Conservation (phyloP, 78 protist species). For the Chrysochromulina tobinii region DNA sequence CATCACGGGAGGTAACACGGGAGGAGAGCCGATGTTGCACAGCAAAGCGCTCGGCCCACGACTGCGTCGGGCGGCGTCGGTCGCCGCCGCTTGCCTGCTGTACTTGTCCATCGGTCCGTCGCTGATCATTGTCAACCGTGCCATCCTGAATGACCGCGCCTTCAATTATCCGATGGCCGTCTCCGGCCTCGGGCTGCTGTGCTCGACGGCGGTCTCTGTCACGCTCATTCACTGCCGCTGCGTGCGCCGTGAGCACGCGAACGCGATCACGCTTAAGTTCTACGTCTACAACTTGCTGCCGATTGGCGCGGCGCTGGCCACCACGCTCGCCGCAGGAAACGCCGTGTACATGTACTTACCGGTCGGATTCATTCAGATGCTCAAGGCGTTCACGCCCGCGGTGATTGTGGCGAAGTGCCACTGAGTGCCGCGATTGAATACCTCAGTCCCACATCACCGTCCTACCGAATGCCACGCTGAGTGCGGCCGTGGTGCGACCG, state of each 20-base stretch:
- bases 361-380: slow-evolving; percentile 47
- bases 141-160: background rate
- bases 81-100: background rate
- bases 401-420: background rate
- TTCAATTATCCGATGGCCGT: background rate
- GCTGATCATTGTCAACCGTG: background rate
- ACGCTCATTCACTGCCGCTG: background rate
- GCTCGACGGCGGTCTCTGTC: background rate
- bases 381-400: slow-evolving; percentile 31
- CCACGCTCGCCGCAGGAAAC: slow-evolving; percentile 16
- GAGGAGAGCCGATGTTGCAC: too few relatives aligned
- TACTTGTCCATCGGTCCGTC: background rate
- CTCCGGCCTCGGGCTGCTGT: background rate
- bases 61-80: too few relatives aligned
- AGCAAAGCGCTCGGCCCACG: too few relatives aligned
- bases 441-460: too few relatives aligned
- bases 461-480: too few relatives aligned
- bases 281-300: background rate
- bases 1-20: too few relatives aligned
- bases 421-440: too few relatives aligned
- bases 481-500: too few relatives aligned
- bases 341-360: slow-evolving; percentile 25
- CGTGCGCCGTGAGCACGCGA: background rate
- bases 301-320: slow-evolving; percentile 1
- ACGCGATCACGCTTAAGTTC: background rate